Percentiles rank a stretch among this genome's conserved stretches.
These are phyloP conservation scores for Rhodosporidiobolus odoratus DNA, from an alignment of 768 basidiomycete species.

Conservation along the genomic window DNA sequence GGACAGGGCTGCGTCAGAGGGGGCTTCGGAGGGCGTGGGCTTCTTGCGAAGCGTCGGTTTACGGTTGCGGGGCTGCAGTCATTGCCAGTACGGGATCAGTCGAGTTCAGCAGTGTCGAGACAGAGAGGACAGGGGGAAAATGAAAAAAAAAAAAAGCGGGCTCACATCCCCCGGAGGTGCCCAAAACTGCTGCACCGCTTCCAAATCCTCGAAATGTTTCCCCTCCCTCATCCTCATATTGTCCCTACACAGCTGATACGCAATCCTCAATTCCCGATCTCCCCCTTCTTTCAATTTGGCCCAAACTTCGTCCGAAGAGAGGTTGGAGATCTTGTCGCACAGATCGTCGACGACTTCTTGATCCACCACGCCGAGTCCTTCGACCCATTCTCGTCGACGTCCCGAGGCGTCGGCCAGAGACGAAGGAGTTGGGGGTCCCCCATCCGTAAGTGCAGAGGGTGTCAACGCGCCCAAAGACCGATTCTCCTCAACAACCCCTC, in stretches of 20 bases:
- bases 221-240: conserved; percentile 77
- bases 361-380: conserved; percentile 81
- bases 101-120: not conserved
- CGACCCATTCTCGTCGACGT: conserved; percentile 44
- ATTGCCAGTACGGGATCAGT: no score
- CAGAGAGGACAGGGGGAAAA: not conserved
- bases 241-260: conserved; percentile 87
- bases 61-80: conserved; percentile 26
- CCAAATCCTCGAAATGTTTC: conserved; percentile 34
- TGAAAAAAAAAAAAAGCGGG: not conserved
- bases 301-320: conserved; percentile 81
- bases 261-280: conserved; percentile 91
- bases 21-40: conserved; percentile 14
- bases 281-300: conserved; percentile 67
- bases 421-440: not conserved
- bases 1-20: not conserved
- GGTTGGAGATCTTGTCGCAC: conserved; percentile 62
- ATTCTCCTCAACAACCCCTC: not conserved
- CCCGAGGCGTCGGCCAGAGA: not conserved
- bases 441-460: not conserved
- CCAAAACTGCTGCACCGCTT: conserved; percentile 36
- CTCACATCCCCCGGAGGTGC: conserved; percentile 29
- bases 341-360: conserved; percentile 84
- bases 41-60: conserved; percentile 30
- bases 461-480: not conserved